Conservation (phyloP, 805 yeast species). For the Yarrowia sp. region DNA sequence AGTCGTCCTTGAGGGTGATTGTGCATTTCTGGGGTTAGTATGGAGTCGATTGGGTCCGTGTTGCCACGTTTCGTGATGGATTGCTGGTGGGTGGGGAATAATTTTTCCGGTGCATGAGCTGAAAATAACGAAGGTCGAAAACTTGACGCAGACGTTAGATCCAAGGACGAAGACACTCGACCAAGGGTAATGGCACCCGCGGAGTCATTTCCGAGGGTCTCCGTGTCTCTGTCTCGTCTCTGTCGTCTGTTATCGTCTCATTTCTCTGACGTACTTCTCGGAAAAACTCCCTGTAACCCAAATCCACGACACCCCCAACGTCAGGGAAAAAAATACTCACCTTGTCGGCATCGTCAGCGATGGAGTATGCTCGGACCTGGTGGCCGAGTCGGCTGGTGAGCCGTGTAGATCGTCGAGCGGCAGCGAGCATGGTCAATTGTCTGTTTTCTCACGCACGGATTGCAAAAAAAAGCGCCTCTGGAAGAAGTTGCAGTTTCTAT, state of each 20-base stretch:
- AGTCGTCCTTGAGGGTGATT: constrained; percentile 54
- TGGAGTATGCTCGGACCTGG: constrained; percentile 37
- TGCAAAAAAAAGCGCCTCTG: constrained; percentile 21
- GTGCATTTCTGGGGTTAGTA: constrained; percentile 36
- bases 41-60: not conserved
- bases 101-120: constrained; percentile 32
- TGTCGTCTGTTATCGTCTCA: not conserved
- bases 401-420: constrained; percentile 38
- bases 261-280: constrained; percentile 8
- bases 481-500: constrained; percentile 36
- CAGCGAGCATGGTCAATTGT: constrained; percentile 39
- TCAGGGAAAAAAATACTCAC: constrained; percentile 36
- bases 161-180: not conserved
- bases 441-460: constrained; percentile 32
- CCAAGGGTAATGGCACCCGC: constrained; percentile 5
- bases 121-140: not conserved
- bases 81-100: constrained; percentile 33
- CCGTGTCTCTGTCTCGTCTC: not conserved
- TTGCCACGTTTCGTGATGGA: constrained; percentile 9
- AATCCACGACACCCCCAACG: constrained; percentile 33
- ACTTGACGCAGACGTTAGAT: no score
- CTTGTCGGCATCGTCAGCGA: constrained; percentile 38
- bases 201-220: constrained; percentile 1
- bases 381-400: constrained; percentile 34
- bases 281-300: constrained; percentile 40